phyloP scores from a whole-genome alignment of 306 rosid genomes.

The Gastrolobium villosum region DNA sequence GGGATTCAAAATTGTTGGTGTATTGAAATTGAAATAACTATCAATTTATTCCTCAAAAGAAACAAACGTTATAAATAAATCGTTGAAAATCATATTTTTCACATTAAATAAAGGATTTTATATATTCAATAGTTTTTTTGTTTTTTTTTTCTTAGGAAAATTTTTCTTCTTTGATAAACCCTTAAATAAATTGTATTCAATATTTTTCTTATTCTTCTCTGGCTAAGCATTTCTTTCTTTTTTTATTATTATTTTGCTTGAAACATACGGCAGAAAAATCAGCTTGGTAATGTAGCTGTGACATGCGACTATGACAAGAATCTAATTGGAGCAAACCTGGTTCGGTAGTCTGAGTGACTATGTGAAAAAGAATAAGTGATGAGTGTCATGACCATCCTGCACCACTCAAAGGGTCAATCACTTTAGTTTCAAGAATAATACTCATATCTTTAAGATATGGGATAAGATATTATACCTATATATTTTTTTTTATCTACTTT shows the following conservation, averaged over 20 bases:
- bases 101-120: slow-evolving; percentile 15
- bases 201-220: slow-evolving; percentile 6
- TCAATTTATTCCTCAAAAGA: neutral
- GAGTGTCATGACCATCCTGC: slow-evolving; percentile 46
- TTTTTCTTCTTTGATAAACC: too few relatives aligned
- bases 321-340: slow-evolving; percentile 37
- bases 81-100: slow-evolving; percentile 14
- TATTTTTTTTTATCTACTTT: too few relatives aligned
- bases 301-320: slow-evolving; percentile 45
- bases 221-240: neutral
- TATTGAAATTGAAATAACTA: neutral
- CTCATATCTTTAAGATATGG: neutral
- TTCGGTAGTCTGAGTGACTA: slow-evolving; percentile 43
- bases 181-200: slow-evolving; percentile 22
- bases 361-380: slow-evolving; percentile 43
- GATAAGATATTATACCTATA: too few relatives aligned
- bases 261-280: neutral
- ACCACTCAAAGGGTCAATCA: slow-evolving; percentile 49
- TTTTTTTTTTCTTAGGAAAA: too few relatives aligned
- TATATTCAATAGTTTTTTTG: too few relatives aligned
- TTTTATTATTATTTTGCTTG: neutral
- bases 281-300: slow-evolving; percentile 2
- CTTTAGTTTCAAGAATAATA: slow-evolving; percentile 47
- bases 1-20: neutral
- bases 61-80: slow-evolving; percentile 26